These are phyloP conservation scores for Podila verticillata DNA, from an alignment of 192 early-diverging fungal genomes.

Conservation along the genomic window DNA sequence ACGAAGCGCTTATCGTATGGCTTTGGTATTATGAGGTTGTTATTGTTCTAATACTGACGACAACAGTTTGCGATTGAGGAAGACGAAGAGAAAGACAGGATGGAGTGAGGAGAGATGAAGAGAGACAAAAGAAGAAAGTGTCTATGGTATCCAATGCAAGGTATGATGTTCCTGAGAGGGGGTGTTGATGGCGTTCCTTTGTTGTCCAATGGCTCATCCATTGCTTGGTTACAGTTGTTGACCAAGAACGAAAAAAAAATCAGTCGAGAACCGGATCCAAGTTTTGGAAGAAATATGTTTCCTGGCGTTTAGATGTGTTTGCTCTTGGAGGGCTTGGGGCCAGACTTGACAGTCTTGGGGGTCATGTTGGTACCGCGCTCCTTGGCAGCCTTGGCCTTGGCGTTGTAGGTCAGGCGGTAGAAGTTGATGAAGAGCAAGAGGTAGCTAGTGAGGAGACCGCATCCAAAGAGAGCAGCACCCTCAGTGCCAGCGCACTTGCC, in stretches of 20 bases:
- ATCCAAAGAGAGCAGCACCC: slow-evolving; percentile 80
- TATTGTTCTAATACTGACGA: no score
- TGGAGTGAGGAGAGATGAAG: no score
- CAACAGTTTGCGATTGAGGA: no score
- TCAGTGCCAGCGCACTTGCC: slow-evolving; percentile 79
- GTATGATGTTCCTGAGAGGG: no score
- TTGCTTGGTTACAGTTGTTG: not conserved
- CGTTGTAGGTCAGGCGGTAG: slow-evolving; percentile 80
- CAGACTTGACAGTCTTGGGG: slow-evolving; percentile 16
- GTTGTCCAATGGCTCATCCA: no score
- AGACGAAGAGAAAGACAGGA: no score
- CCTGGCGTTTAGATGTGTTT: slow-evolving; percentile 11
- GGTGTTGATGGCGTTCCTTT: no score
- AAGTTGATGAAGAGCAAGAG: slow-evolving; percentile 88
- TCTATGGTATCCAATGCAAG: no score
- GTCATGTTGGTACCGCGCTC: slow-evolving; percentile 9
- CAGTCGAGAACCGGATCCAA: not conserved
- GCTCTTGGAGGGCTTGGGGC: slow-evolving; percentile 21
- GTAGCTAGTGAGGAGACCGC: slow-evolving; percentile 78
- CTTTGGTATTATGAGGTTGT: no score
- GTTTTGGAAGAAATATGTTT: slow-evolving; percentile 3
- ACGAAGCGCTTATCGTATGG: no score
- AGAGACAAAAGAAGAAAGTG: no score
- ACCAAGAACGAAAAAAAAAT: not conserved
- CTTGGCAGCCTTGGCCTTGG: slow-evolving; percentile 30